These are phyloP conservation scores for Lycium ferocissimum DNA, from an alignment of 257 asterid genomes.

Conservation along the genomic window DNA sequence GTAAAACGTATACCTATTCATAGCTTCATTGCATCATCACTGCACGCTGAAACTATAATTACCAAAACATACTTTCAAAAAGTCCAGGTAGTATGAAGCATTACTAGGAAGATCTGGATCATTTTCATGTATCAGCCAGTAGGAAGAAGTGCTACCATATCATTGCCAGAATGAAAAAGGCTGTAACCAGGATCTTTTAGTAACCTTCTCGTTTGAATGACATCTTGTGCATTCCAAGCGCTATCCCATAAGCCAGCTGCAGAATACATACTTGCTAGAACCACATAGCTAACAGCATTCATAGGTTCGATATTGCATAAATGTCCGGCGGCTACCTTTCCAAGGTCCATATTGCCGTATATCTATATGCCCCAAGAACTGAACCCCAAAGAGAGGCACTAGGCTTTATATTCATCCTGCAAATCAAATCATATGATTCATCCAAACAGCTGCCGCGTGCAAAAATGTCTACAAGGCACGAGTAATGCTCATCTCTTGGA, in stretches of 20 bases:
- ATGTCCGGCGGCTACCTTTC: conserved; percentile 45
- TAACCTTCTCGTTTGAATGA: conserved; percentile 37
- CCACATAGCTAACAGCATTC: conserved; percentile 47
- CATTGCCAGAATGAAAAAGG: conserved; percentile 31
- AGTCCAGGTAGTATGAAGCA: neutral
- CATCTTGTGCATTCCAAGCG: conserved; percentile 42
- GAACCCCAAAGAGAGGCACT: conserved; percentile 50
- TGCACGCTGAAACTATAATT: neutral
- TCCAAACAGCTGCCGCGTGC: conserved; percentile 52
- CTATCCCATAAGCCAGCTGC: conserved; percentile 52
- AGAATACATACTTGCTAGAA: conserved; percentile 54
- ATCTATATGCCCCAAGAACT: conserved; percentile 56
- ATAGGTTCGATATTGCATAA: conserved; percentile 42
- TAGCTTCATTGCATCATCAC: neutral
- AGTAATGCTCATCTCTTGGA: conserved; percentile 54
- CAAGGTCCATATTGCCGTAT: conserved; percentile 46
- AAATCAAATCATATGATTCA: conserved; percentile 52
- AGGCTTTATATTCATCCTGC: conserved; percentile 28
- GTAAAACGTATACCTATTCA: neutral
- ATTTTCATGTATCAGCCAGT: conserved; percentile 28
- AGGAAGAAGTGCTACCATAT: conserved; percentile 17
- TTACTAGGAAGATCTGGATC: neutral
- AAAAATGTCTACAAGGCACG: conserved; percentile 60
- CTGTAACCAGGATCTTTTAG: conserved; percentile 49
- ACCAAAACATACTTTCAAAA: neutral